Conservation (phyloP, 331 rosid genomes). For the Quercus lobata region DNA sequence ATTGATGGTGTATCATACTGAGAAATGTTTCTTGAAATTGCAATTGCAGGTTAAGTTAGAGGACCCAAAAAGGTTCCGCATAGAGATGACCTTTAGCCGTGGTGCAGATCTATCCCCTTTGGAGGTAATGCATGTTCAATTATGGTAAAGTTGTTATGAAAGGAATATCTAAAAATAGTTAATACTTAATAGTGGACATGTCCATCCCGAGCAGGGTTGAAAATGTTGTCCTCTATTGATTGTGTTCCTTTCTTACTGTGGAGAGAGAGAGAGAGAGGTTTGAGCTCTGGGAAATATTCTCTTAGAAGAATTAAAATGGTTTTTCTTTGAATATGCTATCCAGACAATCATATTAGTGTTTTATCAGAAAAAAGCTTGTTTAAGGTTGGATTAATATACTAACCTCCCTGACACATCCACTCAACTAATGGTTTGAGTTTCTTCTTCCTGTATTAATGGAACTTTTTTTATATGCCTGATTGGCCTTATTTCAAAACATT, state of each 20-base stretch:
- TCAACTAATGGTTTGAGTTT: not conserved
- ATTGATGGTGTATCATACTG: slow-evolving; percentile 8
- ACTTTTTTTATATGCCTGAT: not conserved
- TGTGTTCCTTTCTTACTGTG: too few relatives aligned
- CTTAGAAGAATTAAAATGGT: not conserved
- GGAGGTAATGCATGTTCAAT: slow-evolving; percentile 55
- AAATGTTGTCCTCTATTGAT: not conserved
- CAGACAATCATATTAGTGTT: not conserved
- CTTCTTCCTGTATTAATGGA: not conserved
- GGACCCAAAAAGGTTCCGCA: slow-evolving; percentile 81
- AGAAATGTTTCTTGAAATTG: slow-evolving; percentile 18
- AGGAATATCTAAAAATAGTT: not conserved
- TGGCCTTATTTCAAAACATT: not conserved
- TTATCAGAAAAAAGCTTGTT: not conserved
- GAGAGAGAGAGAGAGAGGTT: too few relatives aligned
- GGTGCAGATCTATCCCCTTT: slow-evolving; percentile 96
- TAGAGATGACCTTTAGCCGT: slow-evolving; percentile 90
- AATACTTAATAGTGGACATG: not conserved
- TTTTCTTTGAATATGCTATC: not conserved
- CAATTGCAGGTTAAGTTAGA: slow-evolving; percentile 76
- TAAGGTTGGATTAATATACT: not conserved
- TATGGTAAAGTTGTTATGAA: slow-evolving; percentile 1
- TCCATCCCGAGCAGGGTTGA: not conserved
- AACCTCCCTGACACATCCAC: not conserved
- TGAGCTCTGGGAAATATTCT: not conserved